A percentile compares a stretch with the other conserved stretches of the same genome.
phyloP scores from a whole-genome alignment of 139 green algal species.

The Asterochloris erici region DNA sequence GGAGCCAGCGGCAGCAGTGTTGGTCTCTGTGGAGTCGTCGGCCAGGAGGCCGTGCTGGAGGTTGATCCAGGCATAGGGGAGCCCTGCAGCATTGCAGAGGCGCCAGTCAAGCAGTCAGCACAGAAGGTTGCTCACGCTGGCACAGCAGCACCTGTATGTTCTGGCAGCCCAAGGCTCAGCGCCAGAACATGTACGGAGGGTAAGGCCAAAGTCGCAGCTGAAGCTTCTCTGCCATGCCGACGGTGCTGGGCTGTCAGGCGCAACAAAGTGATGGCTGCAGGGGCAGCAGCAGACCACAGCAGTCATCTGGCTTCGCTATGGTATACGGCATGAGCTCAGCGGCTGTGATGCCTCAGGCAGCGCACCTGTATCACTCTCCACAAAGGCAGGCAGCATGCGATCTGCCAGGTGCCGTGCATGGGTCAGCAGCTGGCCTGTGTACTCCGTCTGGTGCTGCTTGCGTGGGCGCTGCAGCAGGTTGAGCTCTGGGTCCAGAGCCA shows the following conservation, averaged over 20 bases:
- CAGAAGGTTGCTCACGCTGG: no score
- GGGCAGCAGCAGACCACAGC: no score
- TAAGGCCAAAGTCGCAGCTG: no score
- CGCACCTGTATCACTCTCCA: not conserved
- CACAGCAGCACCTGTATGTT: no score
- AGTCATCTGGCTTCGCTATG: no score
- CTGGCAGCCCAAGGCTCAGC: no score
- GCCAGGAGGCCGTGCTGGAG: conserved; percentile 4
- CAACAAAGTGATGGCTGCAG: no score
- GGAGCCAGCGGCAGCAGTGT: conserved; percentile 19
- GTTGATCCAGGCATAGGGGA: conserved; percentile 27
- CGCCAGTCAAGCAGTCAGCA: no score
- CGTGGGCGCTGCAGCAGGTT: conserved; percentile 3
- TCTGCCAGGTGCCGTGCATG: conserved; percentile 59
- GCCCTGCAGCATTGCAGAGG: conserved; percentile 5
- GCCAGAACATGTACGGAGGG: no score
- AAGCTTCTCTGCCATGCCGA: no score
- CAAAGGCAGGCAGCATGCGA: conserved; percentile 77
- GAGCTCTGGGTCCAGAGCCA: conserved; percentile 15
- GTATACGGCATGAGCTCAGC: no score
- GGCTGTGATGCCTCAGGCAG: not conserved
- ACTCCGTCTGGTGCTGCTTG: conserved; percentile 17
- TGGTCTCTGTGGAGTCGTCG: conserved; percentile 7
- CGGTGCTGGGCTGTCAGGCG: no score
- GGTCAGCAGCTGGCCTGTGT: conserved; percentile 58